phyloP scores from a whole-genome alignment of 2,329 filamentous ascomycete species.

The Colletotrichum noveboracense region DNA sequence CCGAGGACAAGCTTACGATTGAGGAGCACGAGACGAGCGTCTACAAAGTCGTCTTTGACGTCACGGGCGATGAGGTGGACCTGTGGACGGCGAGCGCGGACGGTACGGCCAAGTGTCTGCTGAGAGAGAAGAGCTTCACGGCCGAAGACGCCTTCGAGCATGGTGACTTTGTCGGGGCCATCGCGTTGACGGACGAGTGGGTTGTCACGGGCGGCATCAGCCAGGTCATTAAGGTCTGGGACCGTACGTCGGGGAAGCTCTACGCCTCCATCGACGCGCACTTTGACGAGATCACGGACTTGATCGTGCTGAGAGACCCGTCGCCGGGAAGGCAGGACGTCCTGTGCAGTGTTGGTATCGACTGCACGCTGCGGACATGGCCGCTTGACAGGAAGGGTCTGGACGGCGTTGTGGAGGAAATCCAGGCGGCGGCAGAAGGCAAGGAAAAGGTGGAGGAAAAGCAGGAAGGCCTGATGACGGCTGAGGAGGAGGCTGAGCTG shows the following conservation, averaged over 20 bases:
- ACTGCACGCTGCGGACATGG: conserved; percentile 88
- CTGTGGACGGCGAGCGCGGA: conserved; percentile 95
- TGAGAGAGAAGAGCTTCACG: conserved; percentile 70
- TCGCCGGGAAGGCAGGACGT: conserved; percentile 39
- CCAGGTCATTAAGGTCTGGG: conserved; percentile 92
- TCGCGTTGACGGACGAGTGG: conserved; percentile 78
- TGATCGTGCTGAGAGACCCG: conserved; percentile 63
- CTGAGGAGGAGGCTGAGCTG: conserved; percentile 91
- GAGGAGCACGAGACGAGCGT: conserved; percentile 90
- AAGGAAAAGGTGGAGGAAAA: conserved; percentile 44
- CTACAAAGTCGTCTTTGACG: conserved; percentile 79
- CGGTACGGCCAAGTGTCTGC: conserved; percentile 82
- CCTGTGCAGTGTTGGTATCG: conserved; percentile 85
- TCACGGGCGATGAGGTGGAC: conserved; percentile 66
- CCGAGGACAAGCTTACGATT: conserved; percentile 56
- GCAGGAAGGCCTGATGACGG: conserved; percentile 69
- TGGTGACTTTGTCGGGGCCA: conserved; percentile 87
- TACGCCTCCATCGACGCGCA: conserved; percentile 81
- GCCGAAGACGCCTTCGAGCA: conserved; percentile 77
- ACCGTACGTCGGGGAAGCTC: conserved; percentile 73
- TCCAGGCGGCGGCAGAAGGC: conserved; percentile 47
- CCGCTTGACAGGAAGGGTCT: conserved; percentile 67
- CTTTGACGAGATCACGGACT: conserved; percentile 88
- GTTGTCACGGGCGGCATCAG: conserved; percentile 88
- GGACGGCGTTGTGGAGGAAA: conserved; percentile 53